Base-by-base conservation (phyloP, 345 rosid species). In the Combretum micranthum region DNA sequence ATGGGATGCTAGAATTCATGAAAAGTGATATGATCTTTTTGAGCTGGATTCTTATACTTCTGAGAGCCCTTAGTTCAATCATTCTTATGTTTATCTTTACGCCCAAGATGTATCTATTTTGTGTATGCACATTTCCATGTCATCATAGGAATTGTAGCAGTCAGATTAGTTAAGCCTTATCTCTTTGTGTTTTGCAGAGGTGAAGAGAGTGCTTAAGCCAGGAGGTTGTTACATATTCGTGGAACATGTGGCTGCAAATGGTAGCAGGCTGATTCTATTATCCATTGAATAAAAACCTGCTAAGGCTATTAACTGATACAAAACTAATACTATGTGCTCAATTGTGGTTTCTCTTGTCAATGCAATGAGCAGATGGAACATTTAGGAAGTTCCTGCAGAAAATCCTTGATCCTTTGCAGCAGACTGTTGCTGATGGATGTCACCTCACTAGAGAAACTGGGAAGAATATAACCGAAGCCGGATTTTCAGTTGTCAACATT, bases 241-340 rank as follows among this genome's bases (percentile, higher is more conserved):
- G 46, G 98, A 91, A 72, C 96, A 91, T 64, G 92, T 88, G 54
- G 90, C 96, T 42, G 96, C 96, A 2, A 59, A 84, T 79, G 96
- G 96, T 88, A 74, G 14, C 1, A 46, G 54, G 1, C 56, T 44
- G n/a, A 58, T 47, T 9, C 43, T 57, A 52, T n/a, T 3, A 10
- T 42, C 16, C 32, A 45, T 18, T 13, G 17, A 55, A 10, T 18
- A 16, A 12, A 13, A 54, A 21, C 11, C 8, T 15, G 17, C 2
- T 9, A n/a, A 43, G 45, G 4, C 22, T n/a, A 10, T 4, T 9
- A 0, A 12, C 0, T n/a, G 23, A 22, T 61, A 61, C 32, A 52
- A 21, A 12, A 22, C 21, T 12, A 16, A 20, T 11, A 32, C 39
- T 4, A 32, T 32, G n/a, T 44, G 42, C 25, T 39, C 16, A 4